These are phyloP conservation scores for Apiospora pterosperma DNA, from an alignment of 2,329 filamentous ascomycete species.

Conservation along the genomic window DNA sequence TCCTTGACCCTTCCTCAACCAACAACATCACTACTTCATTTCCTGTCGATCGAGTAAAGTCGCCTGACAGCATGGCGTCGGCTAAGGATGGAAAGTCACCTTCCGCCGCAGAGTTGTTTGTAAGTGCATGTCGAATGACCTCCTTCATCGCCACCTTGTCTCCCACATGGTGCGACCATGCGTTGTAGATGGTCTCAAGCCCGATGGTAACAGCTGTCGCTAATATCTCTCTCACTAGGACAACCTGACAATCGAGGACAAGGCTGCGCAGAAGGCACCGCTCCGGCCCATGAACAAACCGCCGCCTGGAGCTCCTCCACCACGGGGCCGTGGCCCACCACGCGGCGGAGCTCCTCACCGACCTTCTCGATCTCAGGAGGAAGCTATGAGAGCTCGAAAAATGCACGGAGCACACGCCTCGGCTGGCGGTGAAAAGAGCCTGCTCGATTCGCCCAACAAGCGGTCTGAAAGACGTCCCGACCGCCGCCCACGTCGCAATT, in stretches of 20 bases:
- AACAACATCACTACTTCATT: not conserved
- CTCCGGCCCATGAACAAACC: conserved; percentile 16
- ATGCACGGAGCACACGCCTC: conserved; percentile 26
- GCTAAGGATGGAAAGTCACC: conserved; percentile 44
- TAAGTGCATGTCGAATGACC: conserved; percentile 46
- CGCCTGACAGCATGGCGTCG: conserved; percentile 48
- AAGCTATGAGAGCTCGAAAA: conserved; percentile 52
- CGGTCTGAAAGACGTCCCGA: conserved; percentile 26
- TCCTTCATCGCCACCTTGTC: conserved; percentile 5
- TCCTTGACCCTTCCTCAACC: conserved; percentile 54
- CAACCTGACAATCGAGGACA: conserved; percentile 65
- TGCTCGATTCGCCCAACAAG: conserved; percentile 34
- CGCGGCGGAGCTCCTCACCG: conserved; percentile 47
- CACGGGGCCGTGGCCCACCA: conserved; percentile 40
- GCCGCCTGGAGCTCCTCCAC: conserved; percentile 39
- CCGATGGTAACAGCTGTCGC: not conserved
- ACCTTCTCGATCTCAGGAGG: conserved; percentile 64
- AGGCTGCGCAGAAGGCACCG: conserved; percentile 26
- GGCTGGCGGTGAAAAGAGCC: conserved; percentile 30
- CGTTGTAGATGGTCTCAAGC: not conserved
- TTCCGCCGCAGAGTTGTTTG: conserved; percentile 70
- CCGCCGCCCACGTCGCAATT: conserved; percentile 67
- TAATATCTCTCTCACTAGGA: conserved; percentile 46
- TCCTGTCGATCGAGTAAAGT: conserved; percentile 26
- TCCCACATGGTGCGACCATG: not conserved